These are phyloP conservation scores for Debaryomyces fabryi DNA, from an alignment of 1,139 yeast species.

Conservation along the genomic window DNA sequence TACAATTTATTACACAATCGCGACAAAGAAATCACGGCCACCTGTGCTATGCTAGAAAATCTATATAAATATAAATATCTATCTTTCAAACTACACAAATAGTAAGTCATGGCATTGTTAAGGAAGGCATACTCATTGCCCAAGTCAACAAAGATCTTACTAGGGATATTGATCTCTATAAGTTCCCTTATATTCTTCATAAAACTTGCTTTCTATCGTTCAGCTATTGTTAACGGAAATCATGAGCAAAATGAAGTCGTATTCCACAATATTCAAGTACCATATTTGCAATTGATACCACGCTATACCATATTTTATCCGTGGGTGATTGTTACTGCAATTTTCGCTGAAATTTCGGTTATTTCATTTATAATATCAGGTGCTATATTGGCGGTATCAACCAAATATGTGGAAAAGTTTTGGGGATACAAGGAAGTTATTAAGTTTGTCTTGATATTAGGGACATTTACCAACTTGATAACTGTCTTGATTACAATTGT, in stretches of 20 bases:
- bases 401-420: slow-evolving; percentile 52
- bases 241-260: slow-evolving; percentile 29
- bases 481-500: slow-evolving; percentile 47
- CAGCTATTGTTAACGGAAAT: slow-evolving; percentile 29
- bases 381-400: slow-evolving; percentile 53
- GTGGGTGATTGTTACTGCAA: slow-evolving; percentile 74
- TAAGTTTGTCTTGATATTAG: slow-evolving; percentile 58
- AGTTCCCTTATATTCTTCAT: slow-evolving; percentile 31
- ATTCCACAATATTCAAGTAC: slow-evolving; percentile 51
- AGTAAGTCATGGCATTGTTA: slow-evolving; percentile 16
- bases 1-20: slow-evolving; percentile 5
- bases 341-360: slow-evolving; percentile 68
- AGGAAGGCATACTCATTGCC: slow-evolving; percentile 21
- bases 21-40: slow-evolving; percentile 3
- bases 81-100: background rate
- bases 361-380: slow-evolving; percentile 53
- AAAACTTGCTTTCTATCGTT: slow-evolving; percentile 37
- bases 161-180: slow-evolving; percentile 26
- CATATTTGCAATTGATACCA: slow-evolving; percentile 74
- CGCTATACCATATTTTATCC: slow-evolving; percentile 61
- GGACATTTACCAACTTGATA: slow-evolving; percentile 60
- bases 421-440: slow-evolving; percentile 66
- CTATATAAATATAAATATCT: background rate
- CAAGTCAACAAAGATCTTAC: slow-evolving; percentile 32
- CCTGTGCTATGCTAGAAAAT: background rate